Evolutionary conservation across 495 filamentous ascomycete species (phyloP).

Genomic region (Daldinia loculata): DNA sequence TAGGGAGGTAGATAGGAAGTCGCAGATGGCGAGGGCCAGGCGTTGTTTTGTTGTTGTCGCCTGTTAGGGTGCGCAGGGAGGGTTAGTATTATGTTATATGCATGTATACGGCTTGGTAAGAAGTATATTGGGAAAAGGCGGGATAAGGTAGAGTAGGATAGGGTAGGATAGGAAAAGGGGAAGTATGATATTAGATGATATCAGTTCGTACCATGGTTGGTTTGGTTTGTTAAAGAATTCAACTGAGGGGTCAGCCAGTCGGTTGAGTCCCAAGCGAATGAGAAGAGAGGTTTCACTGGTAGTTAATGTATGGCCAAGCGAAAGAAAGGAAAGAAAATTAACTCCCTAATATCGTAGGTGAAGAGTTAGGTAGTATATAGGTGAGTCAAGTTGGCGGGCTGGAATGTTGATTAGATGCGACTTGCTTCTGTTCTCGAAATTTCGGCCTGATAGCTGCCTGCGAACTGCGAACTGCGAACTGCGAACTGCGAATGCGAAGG

Average conservation of each 20-base stretch:
- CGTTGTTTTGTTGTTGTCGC: constrained; percentile 84
- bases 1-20: constrained; percentile 86
- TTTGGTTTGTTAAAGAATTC: constrained; percentile 3
- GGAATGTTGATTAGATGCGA: constrained; percentile 12
- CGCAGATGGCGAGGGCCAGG: constrained; percentile 94
- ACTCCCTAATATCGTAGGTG: not conserved
- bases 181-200: not conserved
- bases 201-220: constrained; percentile 2
- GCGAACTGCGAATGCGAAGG: constrained; percentile 9
- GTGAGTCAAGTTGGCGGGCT: not conserved
- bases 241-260: constrained; percentile 9
- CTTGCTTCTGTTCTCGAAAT: constrained; percentile 38
- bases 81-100: not conserved
- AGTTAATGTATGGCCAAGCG: not conserved
- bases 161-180: not conserved
- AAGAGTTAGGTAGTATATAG: not conserved
- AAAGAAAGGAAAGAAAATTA: not conserved
- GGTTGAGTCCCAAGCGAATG: not conserved
- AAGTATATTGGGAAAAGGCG: not conserved
- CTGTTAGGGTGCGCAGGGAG: constrained; percentile 30
- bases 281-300: not conserved
- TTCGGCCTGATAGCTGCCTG: constrained; percentile 35
- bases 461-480: too few relatives aligned
- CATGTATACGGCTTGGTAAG: not conserved
- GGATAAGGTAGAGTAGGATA: not conserved